Percentiles rank a stretch among this genome's conserved stretches.
Conservation (phyloP, 345 rosid species). For the Dimocarpus longan region DNA sequence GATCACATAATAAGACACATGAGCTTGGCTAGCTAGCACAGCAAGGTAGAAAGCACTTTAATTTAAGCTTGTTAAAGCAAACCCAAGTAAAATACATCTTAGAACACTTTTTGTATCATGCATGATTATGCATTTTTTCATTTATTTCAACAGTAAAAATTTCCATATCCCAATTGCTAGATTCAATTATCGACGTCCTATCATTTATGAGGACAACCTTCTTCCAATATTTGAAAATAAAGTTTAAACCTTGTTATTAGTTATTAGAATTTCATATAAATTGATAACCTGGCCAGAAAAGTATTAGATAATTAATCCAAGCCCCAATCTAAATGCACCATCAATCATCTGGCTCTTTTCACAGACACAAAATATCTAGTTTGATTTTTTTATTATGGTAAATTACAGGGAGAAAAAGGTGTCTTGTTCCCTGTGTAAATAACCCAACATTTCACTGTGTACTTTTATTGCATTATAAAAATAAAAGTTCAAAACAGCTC, state of each 20-base stretch:
- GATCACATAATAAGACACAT: not conserved
- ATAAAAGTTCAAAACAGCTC: constrained; percentile 6
- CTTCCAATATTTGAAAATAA: no score
- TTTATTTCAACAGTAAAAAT: no score
- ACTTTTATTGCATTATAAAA: not conserved
- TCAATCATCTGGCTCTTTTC: not conserved
- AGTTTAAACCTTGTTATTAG: no score
- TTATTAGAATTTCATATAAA: no score
- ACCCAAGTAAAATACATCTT: no score
- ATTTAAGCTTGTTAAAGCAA: not conserved
- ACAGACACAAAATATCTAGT: not conserved
- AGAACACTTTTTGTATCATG: no score
- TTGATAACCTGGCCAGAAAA: no score
- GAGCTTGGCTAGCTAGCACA: not conserved
- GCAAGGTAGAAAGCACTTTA: not conserved
- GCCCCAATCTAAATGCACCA: not conserved
- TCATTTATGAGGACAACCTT: no score
- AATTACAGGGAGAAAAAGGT: not conserved
- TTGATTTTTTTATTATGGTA: not conserved
- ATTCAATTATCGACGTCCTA: no score
- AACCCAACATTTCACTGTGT: not conserved
- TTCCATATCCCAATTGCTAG: no score
- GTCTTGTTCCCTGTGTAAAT: not conserved
- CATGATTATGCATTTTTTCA: no score
- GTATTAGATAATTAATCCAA: no score